Conservation (phyloP, 495 filamentous ascomycete genomes). For the Aspergillus olivimuriae region DNA sequence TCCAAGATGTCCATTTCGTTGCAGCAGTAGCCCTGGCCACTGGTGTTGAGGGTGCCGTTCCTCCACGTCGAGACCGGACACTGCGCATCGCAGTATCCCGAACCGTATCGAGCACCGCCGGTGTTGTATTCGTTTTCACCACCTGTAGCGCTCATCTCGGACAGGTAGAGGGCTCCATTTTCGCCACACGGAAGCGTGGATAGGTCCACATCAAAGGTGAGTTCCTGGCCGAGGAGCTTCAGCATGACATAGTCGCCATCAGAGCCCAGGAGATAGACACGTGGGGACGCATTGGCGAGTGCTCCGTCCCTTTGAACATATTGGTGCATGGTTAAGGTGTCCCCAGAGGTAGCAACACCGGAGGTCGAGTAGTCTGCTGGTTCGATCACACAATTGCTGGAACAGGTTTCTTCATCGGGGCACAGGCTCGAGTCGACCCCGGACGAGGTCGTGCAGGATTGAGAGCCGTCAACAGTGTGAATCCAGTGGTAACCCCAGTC, state of each 20-base stretch:
- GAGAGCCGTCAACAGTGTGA: background rate
- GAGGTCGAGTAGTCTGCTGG: slow-evolving; percentile 1
- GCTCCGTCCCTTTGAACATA: background rate
- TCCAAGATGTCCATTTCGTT: slow-evolving; percentile 8
- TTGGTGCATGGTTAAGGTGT: slow-evolving; percentile 1
- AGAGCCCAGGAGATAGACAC: slow-evolving; percentile 2
- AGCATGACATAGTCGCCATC: slow-evolving; percentile 2
- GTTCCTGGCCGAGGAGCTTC: slow-evolving; percentile 3
- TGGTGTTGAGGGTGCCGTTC: slow-evolving; percentile 1
- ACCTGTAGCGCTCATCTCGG: slow-evolving; percentile 4
- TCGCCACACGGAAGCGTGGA: slow-evolving; percentile 5
- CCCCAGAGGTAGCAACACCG: slow-evolving; percentile 1
- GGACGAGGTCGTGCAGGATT: background rate
- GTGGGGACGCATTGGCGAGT: background rate
- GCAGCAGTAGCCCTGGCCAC: background rate
- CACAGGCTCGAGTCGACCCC: slow-evolving; percentile 2
- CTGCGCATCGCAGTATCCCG: slow-evolving; percentile 3
- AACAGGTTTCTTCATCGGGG: slow-evolving; percentile 2
- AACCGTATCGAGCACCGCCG: slow-evolving; percentile 1
- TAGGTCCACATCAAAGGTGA: slow-evolving; percentile 2
- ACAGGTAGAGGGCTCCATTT: slow-evolving; percentile 4
- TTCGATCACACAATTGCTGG: slow-evolving; percentile 2
- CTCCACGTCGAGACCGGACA: slow-evolving; percentile 1
- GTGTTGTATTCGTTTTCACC: slow-evolving; percentile 4
- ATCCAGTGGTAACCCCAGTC: slow-evolving; percentile 4